phyloP scores from a whole-genome alignment of 208 protist species.

The Phytomonas serpens region DNA sequence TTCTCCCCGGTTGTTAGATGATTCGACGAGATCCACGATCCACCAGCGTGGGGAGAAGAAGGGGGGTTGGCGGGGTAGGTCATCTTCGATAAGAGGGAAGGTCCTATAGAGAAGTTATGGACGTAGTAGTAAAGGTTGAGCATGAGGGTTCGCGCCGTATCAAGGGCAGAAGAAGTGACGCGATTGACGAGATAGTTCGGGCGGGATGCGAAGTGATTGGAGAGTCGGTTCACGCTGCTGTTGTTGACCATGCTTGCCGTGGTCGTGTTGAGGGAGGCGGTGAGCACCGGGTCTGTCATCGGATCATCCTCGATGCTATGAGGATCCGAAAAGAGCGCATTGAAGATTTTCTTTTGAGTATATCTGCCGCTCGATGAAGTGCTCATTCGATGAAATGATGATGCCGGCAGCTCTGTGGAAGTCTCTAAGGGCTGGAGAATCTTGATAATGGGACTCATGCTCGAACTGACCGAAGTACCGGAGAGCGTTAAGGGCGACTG shows the following conservation, averaged over 20 bases:
- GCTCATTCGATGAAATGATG: neutral
- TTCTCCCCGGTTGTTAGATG: too few relatives aligned
- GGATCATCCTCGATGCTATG: neutral
- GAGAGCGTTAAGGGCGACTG: conserved; percentile 34
- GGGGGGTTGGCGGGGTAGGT: neutral
- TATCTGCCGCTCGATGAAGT: neutral
- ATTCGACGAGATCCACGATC: too few relatives aligned
- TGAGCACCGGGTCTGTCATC: too few relatives aligned
- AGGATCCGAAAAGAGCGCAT: neutral
- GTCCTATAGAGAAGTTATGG: neutral
- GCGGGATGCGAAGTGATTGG: neutral
- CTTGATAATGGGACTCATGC: neutral
- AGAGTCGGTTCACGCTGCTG: neutral
- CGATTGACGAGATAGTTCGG: neutral
- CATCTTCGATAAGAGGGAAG: neutral
- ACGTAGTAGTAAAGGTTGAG: neutral
- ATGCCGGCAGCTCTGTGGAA: neutral
- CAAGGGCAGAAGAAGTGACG: neutral
- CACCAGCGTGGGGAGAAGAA: too few relatives aligned
- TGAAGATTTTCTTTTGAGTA: neutral
- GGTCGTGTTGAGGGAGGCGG: neutral
- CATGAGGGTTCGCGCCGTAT: neutral
- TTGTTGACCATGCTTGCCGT: neutral
- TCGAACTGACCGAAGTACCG: neutral
- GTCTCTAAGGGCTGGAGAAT: neutral